Percentiles rank a stretch among this genome's conserved stretches.
Evolutionary conservation across 1,284 basidiomycete species (phyloP).

Genomic region (Fomitopsis schrenkii): DNA sequence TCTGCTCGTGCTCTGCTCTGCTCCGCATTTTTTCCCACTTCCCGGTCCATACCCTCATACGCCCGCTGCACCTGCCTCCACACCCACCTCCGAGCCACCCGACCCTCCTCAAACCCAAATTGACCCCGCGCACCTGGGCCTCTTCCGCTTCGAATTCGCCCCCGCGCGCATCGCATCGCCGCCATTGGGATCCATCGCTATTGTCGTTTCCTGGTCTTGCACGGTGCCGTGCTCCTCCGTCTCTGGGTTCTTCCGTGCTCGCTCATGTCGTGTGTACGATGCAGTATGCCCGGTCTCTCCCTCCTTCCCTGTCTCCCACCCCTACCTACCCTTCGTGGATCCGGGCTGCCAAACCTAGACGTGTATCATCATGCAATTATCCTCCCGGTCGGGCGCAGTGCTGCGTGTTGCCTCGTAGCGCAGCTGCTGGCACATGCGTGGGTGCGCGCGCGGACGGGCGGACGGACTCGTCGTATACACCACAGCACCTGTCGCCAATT

Average conservation of each 20-base stretch:
- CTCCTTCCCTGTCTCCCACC: too few species aligned
- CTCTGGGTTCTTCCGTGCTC: not conserved
- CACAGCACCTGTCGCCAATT: not conserved
- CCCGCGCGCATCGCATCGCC: constrained; percentile 1
- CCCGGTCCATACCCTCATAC: not conserved
- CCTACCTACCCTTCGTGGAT: not conserved
- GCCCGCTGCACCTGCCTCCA: not conserved
- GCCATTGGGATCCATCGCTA: not conserved
- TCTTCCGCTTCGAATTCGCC: not conserved
- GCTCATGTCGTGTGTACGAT: not conserved
- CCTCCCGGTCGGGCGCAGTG: not conserved
- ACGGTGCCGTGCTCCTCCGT: not conserved
- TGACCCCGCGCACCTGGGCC: not conserved
- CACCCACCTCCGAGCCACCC: not conserved
- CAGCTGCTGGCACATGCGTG: not conserved
- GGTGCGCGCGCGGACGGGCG: not conserved
- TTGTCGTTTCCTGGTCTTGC: not conserved
- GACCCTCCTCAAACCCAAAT: not conserved
- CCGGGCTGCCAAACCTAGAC: constrained; percentile 2
- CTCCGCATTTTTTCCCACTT: not conserved
- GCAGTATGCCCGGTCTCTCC: not conserved
- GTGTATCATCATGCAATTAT: constrained; percentile 7
- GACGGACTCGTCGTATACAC: not conserved
- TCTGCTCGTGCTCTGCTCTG: not conserved
- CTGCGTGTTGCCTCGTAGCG: not conserved